A percentile compares a stretch with the other conserved stretches of the same genome.
phyloP scores from a whole-genome alignment of 768 basidiomycete genomes.

The Hygrophorus russula region DNA sequence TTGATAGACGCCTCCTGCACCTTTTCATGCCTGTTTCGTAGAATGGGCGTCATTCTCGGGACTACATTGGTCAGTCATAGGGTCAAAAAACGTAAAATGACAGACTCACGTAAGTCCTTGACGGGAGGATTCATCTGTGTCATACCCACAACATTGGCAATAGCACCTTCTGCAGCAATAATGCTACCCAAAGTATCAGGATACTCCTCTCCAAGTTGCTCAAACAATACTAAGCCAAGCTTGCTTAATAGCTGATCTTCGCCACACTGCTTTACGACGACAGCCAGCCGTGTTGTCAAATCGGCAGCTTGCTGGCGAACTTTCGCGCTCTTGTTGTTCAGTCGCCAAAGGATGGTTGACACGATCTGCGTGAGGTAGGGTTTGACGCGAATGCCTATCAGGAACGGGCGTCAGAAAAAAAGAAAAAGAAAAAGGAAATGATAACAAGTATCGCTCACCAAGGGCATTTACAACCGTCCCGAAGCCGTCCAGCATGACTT shows the following conservation, averaged over 20 bases:
- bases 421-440: neutral
- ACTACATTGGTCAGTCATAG: constrained; percentile 35
- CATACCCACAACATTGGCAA: constrained; percentile 99
- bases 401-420: neutral
- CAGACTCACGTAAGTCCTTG: constrained; percentile 86
- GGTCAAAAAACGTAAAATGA: neutral
- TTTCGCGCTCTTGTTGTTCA: constrained; percentile 99
- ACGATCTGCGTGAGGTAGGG: constrained; percentile 98
- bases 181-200: constrained; percentile 99
- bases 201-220: constrained; percentile 98
- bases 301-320: constrained; percentile 99
- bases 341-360: constrained; percentile 96
- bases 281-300: constrained; percentile 86
- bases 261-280: constrained; percentile 98
- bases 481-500: constrained; percentile 98
- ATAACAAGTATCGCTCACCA: constrained; percentile 24
- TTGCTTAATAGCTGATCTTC: constrained; percentile 94
- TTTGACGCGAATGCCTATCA: constrained; percentile 68
- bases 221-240: constrained; percentile 92
- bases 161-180: constrained; percentile 96
- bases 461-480: constrained; percentile 96
- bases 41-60: constrained; percentile 99
- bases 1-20: constrained; percentile 99
- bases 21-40: constrained; percentile 97
- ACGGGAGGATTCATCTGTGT: constrained; percentile 99